Evolutionary conservation across 2,329 filamentous ascomycete genomes (phyloP).

Genomic region (Pseudophaeomoniella oleicola): DNA sequence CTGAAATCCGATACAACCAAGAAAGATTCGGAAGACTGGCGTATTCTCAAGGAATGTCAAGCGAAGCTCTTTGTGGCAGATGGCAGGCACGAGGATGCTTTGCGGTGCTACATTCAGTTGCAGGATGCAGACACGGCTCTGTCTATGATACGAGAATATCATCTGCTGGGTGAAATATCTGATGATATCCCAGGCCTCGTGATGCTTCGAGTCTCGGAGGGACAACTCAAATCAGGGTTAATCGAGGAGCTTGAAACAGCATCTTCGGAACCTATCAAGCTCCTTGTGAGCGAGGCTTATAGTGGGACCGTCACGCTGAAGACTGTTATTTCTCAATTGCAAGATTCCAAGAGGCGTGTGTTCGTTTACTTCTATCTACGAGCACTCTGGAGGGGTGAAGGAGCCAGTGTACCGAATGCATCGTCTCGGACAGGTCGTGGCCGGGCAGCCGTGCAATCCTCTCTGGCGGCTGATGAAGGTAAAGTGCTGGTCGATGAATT

Average conservation of each 20-base stretch:
- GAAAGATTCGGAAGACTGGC: constrained; percentile 76
- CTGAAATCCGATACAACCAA: constrained; percentile 56
- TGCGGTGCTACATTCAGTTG: constrained; percentile 76
- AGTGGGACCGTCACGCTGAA: constrained; percentile 70
- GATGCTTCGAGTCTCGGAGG: constrained; percentile 64
- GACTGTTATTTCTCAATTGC: constrained; percentile 65
- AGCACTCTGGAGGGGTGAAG: constrained; percentile 68
- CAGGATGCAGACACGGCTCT: constrained; percentile 88
- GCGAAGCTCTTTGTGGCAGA: constrained; percentile 73
- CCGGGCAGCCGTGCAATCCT: constrained; percentile 17
- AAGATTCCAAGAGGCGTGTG: constrained; percentile 48
- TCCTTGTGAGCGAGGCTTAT: constrained; percentile 83
- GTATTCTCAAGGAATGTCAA: constrained; percentile 71
- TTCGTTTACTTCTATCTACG: constrained; percentile 90
- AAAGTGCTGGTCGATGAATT: constrained; percentile 67
- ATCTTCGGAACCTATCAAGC: constrained; percentile 67
- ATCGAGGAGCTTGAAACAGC: constrained; percentile 60
- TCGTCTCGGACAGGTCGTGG: constrained; percentile 12
- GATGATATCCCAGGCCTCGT: constrained; percentile 88
- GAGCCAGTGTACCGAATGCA: constrained; percentile 23
- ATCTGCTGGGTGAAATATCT: constrained; percentile 74
- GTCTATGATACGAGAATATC: constrained; percentile 69
- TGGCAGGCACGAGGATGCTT: constrained; percentile 66
- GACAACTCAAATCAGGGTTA: constrained; percentile 50
- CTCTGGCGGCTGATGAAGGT: constrained; percentile 40